Conservation (phyloP, 495 filamentous ascomycete genomes). For the Articulospora tetracladia region DNA sequence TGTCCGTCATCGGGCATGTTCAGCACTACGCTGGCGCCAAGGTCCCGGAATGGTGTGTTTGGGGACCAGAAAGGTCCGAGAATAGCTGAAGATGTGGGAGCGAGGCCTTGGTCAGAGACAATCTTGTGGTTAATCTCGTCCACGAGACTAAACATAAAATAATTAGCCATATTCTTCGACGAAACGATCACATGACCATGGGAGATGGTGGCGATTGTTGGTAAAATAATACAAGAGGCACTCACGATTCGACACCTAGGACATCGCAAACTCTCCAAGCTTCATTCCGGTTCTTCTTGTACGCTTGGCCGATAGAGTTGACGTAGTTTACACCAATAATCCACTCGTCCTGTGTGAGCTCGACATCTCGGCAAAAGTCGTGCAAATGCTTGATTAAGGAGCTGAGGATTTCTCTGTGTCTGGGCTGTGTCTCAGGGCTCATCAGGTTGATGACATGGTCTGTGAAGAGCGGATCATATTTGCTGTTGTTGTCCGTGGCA, state of each 20-base stretch:
- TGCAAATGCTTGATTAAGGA: conserved; percentile 58
- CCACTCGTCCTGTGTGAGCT: conserved; percentile 62
- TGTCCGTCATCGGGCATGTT: conserved; percentile 55
- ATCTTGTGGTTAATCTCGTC: conserved; percentile 83
- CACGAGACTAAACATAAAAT: conserved; percentile 54
- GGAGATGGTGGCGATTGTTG: background rate
- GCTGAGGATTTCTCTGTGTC: conserved; percentile 49
- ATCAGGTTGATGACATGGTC: conserved; percentile 62
- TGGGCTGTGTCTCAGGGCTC: conserved; percentile 55
- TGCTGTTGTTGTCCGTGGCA: conserved; percentile 16
- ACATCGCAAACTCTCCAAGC: conserved; percentile 73
- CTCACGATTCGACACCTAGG: conserved; percentile 76
- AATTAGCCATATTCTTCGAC: background rate
- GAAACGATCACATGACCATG: background rate
- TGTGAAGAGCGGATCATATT: conserved; percentile 61
- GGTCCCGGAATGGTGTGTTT: conserved; percentile 74
- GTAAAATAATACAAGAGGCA: conserved; percentile 4
- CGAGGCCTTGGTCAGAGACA: conserved; percentile 60
- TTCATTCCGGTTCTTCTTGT: conserved; percentile 52
- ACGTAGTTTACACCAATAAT: conserved; percentile 61
- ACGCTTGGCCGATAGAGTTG: conserved; percentile 40
- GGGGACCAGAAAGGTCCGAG: conserved; percentile 88
- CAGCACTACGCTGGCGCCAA: conserved; percentile 68
- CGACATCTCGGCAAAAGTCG: conserved; percentile 63
- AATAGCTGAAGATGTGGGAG: conserved; percentile 77